Evolutionary conservation across 768 basidiomycete species (phyloP), one percentile per base, ranked within the genome.

Genomic region (Suillus bovinus): DNA sequence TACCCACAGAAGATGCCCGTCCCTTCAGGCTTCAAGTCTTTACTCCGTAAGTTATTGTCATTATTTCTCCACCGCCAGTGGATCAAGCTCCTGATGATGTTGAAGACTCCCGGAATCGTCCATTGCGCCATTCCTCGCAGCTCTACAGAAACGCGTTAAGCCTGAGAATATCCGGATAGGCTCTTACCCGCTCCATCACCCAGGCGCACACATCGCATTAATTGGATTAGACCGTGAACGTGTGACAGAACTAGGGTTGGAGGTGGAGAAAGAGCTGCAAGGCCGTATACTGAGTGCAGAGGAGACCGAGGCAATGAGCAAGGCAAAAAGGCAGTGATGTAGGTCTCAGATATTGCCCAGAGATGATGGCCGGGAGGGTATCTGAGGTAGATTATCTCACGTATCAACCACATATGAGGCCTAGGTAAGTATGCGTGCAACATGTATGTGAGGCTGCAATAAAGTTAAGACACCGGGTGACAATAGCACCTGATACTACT

Each of bases 71-170:
- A 4, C 24, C 7, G 17, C 10, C 6, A 9, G 16, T 8, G 34
- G 41, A 34, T 61, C 46, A 22, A 50, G 24, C 20, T 42, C 41
- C 46, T 34, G 44, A 34, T 22, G 2, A 41, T 22, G 10, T n/a
- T 31, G 17, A 62, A 80, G 90, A 73, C 65, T 85, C 55, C 83
- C 91, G 0, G 96, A 98, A 79, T 93, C 91, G 2, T 85, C 86
- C n/a, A 88, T 89, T 53, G 86, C 96, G 14, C 95, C 96, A 0
- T 97, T 89, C 75, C 81, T 98, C 24, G 90, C 92, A 1, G 78
- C 82, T 11, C 81, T 99, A 1, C 89, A 92, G 71, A 81, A 82
- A 38, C 86, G 91, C 53, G 84, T 94, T 3, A 85, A 82, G 70
- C 76, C 81, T 3, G 89, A 92, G 57, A 89, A 87, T 13, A 86